Conservation (phyloP, 768 basidiomycete genomes). For the Terana coerulea region DNA sequence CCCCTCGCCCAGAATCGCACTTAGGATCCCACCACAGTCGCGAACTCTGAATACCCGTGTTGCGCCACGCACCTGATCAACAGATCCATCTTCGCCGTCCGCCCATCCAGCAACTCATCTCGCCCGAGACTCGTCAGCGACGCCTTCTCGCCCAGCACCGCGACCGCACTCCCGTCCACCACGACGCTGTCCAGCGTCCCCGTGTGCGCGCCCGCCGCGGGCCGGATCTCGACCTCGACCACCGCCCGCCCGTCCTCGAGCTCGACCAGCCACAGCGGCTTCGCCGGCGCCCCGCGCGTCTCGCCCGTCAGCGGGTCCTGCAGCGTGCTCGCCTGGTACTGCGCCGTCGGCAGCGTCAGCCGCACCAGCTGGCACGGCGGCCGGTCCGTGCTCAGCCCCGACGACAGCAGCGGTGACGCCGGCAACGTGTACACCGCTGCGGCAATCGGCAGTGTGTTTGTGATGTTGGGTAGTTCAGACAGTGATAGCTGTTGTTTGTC, state of each 20-base stretch:
- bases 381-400: slow-evolving; percentile 49
- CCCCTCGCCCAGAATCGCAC: too few relatives aligned
- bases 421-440: slow-evolving; percentile 74
- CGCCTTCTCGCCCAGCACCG: slow-evolving; percentile 72
- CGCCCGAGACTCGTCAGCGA: slow-evolving; percentile 65
- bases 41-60: slow-evolving; percentile 12
- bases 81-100: slow-evolving; percentile 59
- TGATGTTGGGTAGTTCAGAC: slow-evolving; percentile 16
- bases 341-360: slow-evolving; percentile 77
- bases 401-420: slow-evolving; percentile 76
- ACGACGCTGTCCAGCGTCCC: slow-evolving; percentile 35
- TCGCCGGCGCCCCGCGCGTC: slow-evolving; percentile 51
- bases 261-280: slow-evolving; percentile 70
- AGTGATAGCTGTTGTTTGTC: slow-evolving; percentile 34
- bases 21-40: slow-evolving; percentile 15
- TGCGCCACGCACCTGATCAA: slow-evolving; percentile 56
- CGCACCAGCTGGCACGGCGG: slow-evolving; percentile 72
- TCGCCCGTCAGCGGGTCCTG: slow-evolving; percentile 80
- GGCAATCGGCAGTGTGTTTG: slow-evolving; percentile 43
- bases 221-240: slow-evolving; percentile 54
- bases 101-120: slow-evolving; percentile 74
- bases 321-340: slow-evolving; percentile 71
- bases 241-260: slow-evolving; percentile 58
- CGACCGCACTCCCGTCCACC: slow-evolving; percentile 37
- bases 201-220: slow-evolving; percentile 32